Evolutionary conservation across 2,329 filamentous ascomycete genomes (phyloP).

Genomic region (Aspergillus sp.): DNA sequence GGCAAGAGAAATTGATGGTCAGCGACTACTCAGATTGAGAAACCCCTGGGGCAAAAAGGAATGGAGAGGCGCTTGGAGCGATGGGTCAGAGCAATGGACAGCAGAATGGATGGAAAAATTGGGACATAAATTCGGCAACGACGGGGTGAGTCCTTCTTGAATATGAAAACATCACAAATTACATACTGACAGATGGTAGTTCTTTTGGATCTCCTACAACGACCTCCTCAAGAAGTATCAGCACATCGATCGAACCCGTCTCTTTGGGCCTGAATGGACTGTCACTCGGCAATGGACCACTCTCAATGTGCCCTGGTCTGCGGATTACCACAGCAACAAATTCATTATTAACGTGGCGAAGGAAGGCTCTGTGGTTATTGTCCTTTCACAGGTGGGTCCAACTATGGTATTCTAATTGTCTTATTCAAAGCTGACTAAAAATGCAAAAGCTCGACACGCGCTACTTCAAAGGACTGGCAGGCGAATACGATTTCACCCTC

Average conservation of each 20-base stretch:
- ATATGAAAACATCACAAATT: background rate
- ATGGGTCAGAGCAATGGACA: constrained; percentile 82
- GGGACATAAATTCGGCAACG: constrained; percentile 69
- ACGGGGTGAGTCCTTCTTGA: constrained; percentile 47
- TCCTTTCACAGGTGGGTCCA: constrained; percentile 47
- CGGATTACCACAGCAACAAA: constrained; percentile 57
- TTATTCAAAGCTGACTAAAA: background rate
- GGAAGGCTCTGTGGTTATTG: constrained; percentile 52
- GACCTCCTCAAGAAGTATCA: constrained; percentile 57
- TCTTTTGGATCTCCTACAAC: constrained; percentile 59
- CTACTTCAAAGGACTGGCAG: constrained; percentile 56
- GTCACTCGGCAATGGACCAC: constrained; percentile 59
- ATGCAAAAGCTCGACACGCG: constrained; percentile 49
- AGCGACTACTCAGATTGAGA: constrained; percentile 61
- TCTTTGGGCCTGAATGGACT: constrained; percentile 58
- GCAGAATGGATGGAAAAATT: constrained; percentile 71
- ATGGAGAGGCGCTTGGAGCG: constrained; percentile 77
- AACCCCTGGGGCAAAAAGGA: constrained; percentile 80
- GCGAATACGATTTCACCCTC: constrained; percentile 53
- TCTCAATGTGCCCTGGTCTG: constrained; percentile 56
- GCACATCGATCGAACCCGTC: constrained; percentile 56
- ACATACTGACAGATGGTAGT: constrained; percentile 11
- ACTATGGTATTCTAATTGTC: no score
- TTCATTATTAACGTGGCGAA: constrained; percentile 53
- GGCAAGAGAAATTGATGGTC: constrained; percentile 55